Conservation (phyloP, 257 asterid species). For the Coffea canephora region DNA sequence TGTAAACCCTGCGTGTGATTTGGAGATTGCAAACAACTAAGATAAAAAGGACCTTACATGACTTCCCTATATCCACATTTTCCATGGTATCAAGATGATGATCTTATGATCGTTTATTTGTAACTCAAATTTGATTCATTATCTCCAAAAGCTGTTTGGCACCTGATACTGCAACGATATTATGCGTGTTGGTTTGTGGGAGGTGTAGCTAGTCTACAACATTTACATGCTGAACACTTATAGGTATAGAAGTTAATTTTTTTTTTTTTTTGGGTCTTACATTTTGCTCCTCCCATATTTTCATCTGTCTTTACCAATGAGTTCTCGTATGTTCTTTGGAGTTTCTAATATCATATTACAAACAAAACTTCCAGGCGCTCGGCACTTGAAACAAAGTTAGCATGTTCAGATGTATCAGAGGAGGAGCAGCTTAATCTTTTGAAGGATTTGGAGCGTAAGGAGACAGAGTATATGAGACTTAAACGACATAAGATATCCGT, state of each 20-base stretch:
- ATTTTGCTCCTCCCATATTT: neutral
- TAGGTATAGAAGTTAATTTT: neutral
- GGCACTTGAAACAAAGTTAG: conserved; percentile 53
- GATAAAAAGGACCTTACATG: no score
- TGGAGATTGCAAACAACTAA: no score
- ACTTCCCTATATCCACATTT: neutral
- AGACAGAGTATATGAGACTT: conserved; percentile 76
- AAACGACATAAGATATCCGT: conserved; percentile 73
- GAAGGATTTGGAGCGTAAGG: conserved; percentile 72
- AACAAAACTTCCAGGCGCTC: conserved; percentile 50
- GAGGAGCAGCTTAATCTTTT: conserved; percentile 64
- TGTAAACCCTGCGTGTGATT: no score
- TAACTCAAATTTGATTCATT: neutral
- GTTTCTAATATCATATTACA: neutral
- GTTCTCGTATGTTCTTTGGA: neutral
- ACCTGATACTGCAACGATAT: no score
- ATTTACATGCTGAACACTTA: neutral
- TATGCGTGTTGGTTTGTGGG: no score
- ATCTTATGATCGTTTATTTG: neutral
- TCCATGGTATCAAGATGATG: neutral
- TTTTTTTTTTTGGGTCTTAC: neutral
- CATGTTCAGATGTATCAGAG: conserved; percentile 54
- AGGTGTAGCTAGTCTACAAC: neutral
- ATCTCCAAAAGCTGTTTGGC: no score
- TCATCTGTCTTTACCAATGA: neutral